These are phyloP conservation scores for Cylindrodendrum hubeiense DNA, from an alignment of 2,329 filamentous ascomycete species.

Conservation along the genomic window DNA sequence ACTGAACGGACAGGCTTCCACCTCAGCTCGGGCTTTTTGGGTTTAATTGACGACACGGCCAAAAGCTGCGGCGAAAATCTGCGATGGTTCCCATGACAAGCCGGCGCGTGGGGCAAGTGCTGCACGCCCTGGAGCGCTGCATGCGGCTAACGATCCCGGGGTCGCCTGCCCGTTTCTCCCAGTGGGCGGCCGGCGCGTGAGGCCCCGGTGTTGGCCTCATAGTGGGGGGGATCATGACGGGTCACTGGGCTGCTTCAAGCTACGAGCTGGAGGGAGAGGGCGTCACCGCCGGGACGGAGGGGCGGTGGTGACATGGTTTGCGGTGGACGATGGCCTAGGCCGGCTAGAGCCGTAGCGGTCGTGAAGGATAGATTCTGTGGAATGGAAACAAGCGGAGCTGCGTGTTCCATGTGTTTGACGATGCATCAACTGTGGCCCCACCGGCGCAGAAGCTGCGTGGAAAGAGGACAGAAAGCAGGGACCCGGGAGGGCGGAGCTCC, in stretches of 20 bases:
- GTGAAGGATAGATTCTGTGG: neutral
- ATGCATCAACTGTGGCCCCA: constrained; percentile 16
- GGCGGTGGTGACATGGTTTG: constrained; percentile 4
- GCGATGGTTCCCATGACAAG: constrained; percentile 27
- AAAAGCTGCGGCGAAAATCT: constrained; percentile 12
- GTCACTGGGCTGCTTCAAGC: neutral
- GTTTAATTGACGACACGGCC: neutral
- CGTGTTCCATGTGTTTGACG: constrained; percentile 1
- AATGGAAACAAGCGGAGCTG: neutral
- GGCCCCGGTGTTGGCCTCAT: too few species aligned
- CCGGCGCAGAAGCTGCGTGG: neutral
- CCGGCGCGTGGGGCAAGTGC: constrained; percentile 12
- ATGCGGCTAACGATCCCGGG: constrained; percentile 17
- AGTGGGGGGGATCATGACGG: neutral
- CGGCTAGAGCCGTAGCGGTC: neutral
- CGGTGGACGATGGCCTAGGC: neutral
- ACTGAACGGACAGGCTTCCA: neutral
- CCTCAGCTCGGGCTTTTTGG: constrained; percentile 1
- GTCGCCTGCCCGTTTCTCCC: constrained; percentile 5
- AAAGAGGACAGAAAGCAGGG: constrained; percentile 1
- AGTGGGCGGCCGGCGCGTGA: constrained; percentile 9
- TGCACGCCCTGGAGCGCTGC: constrained; percentile 16
- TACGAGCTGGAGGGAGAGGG: neutral
- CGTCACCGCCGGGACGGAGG: constrained; percentile 23
- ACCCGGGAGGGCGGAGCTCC: constrained; percentile 16